Evolutionary conservation across 2,329 filamentous ascomycete species (phyloP), one percentile per base, ranked within the genome.

Genomic region (Daldinia sp.): DNA sequence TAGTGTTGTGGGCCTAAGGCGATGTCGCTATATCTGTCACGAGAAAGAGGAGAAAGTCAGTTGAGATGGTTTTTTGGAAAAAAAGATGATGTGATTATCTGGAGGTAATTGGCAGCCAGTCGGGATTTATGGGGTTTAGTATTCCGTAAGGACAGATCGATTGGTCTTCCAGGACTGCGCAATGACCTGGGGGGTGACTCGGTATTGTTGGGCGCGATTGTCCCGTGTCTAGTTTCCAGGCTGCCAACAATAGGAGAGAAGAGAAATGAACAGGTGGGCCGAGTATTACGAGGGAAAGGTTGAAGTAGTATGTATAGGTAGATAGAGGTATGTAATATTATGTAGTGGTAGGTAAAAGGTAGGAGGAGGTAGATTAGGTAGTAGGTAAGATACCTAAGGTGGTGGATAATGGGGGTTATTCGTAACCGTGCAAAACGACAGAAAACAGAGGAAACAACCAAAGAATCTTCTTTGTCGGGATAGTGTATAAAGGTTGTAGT

Each of bases 121-220:
- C 61, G 67, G 67, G 20, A 60, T 69, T 69, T 69, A 71, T 71
- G 62, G 66, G 65, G 58, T 59, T 56, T 59, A 42, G 60, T 41
- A 35, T 61, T 30, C 60, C 60, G 61, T 72, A 58, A 76, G 75
- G 74, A 76, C 75, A 76, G 73, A 76, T 76, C 62, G 72, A 73
- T 72, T 51, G 67, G 67, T 70, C 46, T 62, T 67, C 63, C 65
- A 61, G 72, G 65, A 60, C 59, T 56, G 68, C 70, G 70, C 70
- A 67, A 63, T 57, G 61, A 69, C 61, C 61, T 54, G 6, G 58
- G 42, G 33, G 64, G 66, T 66, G 68, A 71, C 63, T 71, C 56
- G 37, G 59, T 44, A 51, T 39, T 63, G 60, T 61, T 67, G 60
- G 61, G 54, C 64, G 20, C 59, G 48, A 66, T 20, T 58, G 44